Conservation (phyloP, 2,329 filamentous ascomycete species). For the Botryotinia narcissicola region DNA sequence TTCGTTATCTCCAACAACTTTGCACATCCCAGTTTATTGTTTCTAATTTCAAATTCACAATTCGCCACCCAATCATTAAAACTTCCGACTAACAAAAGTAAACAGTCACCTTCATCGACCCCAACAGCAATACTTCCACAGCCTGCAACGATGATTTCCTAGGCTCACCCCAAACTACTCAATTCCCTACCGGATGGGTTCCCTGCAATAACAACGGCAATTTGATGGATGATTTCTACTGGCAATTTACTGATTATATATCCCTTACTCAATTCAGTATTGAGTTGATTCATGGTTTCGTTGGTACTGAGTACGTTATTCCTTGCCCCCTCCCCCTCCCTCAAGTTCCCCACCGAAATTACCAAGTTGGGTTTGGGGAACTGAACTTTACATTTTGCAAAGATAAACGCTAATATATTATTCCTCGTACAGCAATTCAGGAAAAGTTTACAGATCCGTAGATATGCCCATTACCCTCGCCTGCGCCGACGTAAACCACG, state of each 20-base stretch:
- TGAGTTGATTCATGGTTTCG: constrained; percentile 30
- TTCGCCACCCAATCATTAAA: not conserved
- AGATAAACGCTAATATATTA: not conserved
- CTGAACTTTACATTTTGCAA: not conserved
- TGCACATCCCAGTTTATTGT: constrained; percentile 24
- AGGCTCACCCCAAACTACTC: constrained; percentile 22
- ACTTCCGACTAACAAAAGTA: not conserved
- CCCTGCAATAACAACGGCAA: constrained; percentile 22
- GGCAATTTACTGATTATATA: constrained; percentile 28
- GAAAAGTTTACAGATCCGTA: constrained; percentile 3
- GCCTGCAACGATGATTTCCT: constrained; percentile 31
- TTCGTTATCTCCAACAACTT: constrained; percentile 9
- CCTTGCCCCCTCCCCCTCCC: not conserved
- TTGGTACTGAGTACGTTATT: constrained; percentile 28
- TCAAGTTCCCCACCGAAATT: not conserved
- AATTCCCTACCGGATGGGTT: constrained; percentile 24
- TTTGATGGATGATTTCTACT: constrained; percentile 27
- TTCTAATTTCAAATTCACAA: constrained; percentile 24
- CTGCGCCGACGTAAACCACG: constrained; percentile 19
- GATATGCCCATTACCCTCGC: not conserved
- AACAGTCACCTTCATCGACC: constrained; percentile 34
- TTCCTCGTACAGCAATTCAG: not conserved
- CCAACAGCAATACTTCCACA: constrained; percentile 35
- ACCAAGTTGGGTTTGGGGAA: not conserved
- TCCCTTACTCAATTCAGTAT: constrained; percentile 26